Evolutionary conservation across 2,329 filamentous ascomycete species (phyloP).

Genomic region (Penicillium aurantiogriseum): DNA sequence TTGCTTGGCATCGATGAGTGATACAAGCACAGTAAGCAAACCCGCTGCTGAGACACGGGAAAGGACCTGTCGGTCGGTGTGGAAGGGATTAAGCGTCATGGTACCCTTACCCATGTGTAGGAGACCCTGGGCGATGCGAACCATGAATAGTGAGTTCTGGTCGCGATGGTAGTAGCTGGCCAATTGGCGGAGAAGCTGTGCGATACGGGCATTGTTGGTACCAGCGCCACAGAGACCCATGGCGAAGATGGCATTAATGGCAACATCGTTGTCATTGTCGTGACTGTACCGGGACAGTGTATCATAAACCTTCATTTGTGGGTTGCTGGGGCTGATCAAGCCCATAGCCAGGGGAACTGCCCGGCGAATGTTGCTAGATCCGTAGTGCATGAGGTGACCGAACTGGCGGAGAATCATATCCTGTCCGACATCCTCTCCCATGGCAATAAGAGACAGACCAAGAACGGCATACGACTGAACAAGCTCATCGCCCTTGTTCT

Average conservation of each 20-base stretch:
- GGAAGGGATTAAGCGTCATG: constrained; percentile 95
- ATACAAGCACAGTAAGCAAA: constrained; percentile 82
- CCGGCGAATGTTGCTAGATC: constrained; percentile 93
- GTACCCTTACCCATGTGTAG: constrained; percentile 99
- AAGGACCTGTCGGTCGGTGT: constrained; percentile 93
- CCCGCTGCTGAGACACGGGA: constrained; percentile 88
- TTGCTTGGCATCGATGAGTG: constrained; percentile 92
- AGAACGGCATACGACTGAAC: constrained; percentile 95
- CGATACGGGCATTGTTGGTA: constrained; percentile 95
- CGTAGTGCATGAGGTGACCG: constrained; percentile 98
- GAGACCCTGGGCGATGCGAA: constrained; percentile 94
- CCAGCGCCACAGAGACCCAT: constrained; percentile 97
- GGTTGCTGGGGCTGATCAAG: constrained; percentile 93
- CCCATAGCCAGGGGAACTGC: constrained; percentile 96
- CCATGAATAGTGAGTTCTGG: constrained; percentile 96
- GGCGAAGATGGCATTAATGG: constrained; percentile 97
- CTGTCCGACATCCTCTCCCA: constrained; percentile 97
- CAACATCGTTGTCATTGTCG: constrained; percentile 97
- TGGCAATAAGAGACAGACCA: constrained; percentile 88
- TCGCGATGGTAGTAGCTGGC: constrained; percentile 98
- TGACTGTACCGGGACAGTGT: constrained; percentile 96
- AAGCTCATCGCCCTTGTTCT: constrained; percentile 93
- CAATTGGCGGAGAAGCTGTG: constrained; percentile 88
- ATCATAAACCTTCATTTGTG: constrained; percentile 99
- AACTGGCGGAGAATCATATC: constrained; percentile 99